Evolutionary conservation across 768 basidiomycete species (phyloP).

Genomic region (Cystobasidium onofrii): DNA sequence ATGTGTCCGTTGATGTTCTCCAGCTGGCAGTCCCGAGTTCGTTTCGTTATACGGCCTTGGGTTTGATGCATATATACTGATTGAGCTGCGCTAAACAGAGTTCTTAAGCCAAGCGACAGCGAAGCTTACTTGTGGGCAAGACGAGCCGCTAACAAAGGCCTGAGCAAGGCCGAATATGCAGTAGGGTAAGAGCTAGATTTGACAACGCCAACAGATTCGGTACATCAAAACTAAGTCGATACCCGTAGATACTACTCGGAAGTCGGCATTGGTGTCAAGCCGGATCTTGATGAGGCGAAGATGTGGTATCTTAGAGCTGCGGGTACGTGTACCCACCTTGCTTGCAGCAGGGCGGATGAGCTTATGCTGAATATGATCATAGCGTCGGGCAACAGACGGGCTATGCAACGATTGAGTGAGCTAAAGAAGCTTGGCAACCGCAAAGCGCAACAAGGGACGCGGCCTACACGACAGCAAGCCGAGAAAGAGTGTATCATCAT

Average conservation of each 20-base stretch:
- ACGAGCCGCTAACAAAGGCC: constrained; percentile 87
- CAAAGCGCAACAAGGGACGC: constrained; percentile 59
- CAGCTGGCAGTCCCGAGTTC: constrained; percentile 25
- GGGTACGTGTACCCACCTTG: constrained; percentile 53
- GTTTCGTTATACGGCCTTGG: neutral
- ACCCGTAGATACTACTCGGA: constrained; percentile 70
- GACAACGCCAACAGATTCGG: constrained; percentile 31
- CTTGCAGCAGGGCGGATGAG: constrained; percentile 8
- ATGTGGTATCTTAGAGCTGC: constrained; percentile 99
- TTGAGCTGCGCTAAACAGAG: constrained; percentile 46
- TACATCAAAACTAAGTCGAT: neutral
- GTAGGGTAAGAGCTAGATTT: constrained; percentile 67
- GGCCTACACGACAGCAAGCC: constrained; percentile 87
- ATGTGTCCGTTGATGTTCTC: neutral
- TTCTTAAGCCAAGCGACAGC: constrained; percentile 92
- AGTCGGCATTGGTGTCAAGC: constrained; percentile 93
- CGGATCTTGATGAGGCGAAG: constrained; percentile 90
- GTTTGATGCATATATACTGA: neutral
- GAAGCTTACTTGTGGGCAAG: constrained; percentile 99
- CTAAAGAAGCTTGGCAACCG: constrained; percentile 62
- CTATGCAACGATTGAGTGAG: constrained; percentile 90
- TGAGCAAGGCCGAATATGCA: constrained; percentile 96
- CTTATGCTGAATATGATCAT: constrained; percentile 7
- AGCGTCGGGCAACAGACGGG: constrained; percentile 98
- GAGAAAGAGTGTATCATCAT: constrained; percentile 76